A percentile compares a stretch with the other conserved stretches of the same genome.
Conservation (phyloP, 805 yeast species). For the Komagataella mondaviorum region DNA sequence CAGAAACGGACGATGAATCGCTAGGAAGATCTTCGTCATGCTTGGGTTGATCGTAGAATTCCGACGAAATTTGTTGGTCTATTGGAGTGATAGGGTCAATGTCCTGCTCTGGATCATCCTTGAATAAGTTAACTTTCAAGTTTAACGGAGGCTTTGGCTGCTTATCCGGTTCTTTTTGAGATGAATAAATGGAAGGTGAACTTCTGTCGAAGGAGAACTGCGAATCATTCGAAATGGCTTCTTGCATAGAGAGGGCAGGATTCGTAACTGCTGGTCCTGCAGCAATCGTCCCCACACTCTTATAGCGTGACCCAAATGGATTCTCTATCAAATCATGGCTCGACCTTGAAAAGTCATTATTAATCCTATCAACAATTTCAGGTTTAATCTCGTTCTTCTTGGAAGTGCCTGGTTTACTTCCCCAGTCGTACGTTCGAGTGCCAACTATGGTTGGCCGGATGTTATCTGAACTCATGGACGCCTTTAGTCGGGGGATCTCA, state of each 20-base stretch:
- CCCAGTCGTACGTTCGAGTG: background rate
- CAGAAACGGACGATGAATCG: slow-evolving; percentile 11
- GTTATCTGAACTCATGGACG: background rate
- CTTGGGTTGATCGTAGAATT: background rate
- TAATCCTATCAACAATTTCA: background rate
- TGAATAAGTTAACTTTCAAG: background rate
- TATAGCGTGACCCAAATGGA: background rate
- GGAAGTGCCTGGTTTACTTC: background rate
- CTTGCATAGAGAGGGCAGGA: background rate
- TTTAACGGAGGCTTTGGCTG: background rate
- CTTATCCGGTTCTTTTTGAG: background rate
- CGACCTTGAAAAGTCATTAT: background rate
- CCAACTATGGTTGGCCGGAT: background rate
- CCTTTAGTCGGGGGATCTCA: background rate
- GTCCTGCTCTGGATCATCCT: background rate
- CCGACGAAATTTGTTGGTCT: background rate
- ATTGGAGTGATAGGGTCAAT: background rate
- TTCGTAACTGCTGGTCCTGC: background rate
- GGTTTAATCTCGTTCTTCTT: background rate
- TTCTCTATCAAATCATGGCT: background rate
- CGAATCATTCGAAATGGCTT: background rate
- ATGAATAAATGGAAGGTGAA: background rate
- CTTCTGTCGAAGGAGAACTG: background rate
- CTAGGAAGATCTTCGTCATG: background rate
- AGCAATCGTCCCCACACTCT: background rate